These are phyloP conservation scores for Penicillium sp. DNA, from an alignment of 2,329 filamentous ascomycete species.

Conservation along the genomic window DNA sequence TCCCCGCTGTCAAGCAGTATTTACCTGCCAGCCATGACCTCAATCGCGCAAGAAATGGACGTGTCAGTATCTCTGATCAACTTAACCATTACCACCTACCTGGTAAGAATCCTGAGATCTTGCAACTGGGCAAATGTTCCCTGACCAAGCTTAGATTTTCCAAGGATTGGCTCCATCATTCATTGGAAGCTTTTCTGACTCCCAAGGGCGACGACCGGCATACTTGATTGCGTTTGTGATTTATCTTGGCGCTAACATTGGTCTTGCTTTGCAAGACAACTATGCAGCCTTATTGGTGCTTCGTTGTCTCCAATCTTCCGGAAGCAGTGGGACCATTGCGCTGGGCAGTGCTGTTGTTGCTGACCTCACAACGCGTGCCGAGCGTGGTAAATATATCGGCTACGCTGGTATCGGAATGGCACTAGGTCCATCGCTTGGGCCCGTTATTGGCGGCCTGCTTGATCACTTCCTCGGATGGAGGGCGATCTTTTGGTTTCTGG, in stretches of 20 bases:
- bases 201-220: slow-evolving; percentile 60
- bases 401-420: slow-evolving; percentile 62
- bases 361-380: slow-evolving; percentile 67
- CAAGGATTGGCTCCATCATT: slow-evolving; percentile 61
- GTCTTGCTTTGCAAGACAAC: slow-evolving; percentile 36
- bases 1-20: slow-evolving; percentile 22
- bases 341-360: slow-evolving; percentile 70
- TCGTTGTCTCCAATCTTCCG: slow-evolving; percentile 38
- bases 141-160: slow-evolving; percentile 45
- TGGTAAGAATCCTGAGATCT: slow-evolving; percentile 29
- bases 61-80: slow-evolving; percentile 26
- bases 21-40: slow-evolving; percentile 43
- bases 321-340: slow-evolving; percentile 69
- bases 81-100: slow-evolving; percentile 41
- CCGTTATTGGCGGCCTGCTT: slow-evolving; percentile 65
- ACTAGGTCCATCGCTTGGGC: slow-evolving; percentile 51
- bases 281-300: slow-evolving; percentile 38
- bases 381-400: slow-evolving; percentile 73
- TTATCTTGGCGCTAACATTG: slow-evolving; percentile 38
- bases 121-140: neutral
- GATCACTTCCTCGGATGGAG: slow-evolving; percentile 65
- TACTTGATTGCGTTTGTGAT: slow-evolving; percentile 58
- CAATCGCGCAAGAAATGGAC: slow-evolving; percentile 31
- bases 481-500: slow-evolving; percentile 69
- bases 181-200: slow-evolving; percentile 62